phyloP scores from a whole-genome alignment of 2,329 filamentous ascomycete species.

The Orbilia brochopaga region DNA sequence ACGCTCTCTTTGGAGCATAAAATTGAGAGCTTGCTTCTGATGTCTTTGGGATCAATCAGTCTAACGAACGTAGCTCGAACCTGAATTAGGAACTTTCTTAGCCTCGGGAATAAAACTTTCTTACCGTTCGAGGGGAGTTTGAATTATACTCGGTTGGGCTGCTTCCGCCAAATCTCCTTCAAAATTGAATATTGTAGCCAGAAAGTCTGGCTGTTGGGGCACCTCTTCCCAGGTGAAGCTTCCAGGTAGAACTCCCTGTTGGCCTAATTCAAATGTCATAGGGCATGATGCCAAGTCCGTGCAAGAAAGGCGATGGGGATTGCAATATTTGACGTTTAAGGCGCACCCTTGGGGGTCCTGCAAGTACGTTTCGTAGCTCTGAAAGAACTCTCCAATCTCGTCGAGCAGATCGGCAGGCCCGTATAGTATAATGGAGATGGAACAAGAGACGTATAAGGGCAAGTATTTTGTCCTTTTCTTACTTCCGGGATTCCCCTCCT shows the following conservation, averaged over 20 bases:
- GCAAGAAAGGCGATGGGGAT: conserved; percentile 57
- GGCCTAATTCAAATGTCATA: conserved; percentile 42
- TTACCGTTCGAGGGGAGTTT: conserved; percentile 54
- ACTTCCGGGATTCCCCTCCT: background rate
- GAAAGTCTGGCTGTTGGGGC: conserved; percentile 49
- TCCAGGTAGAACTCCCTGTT: background rate
- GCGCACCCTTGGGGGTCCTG: conserved; percentile 57
- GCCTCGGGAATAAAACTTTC: too few relatives aligned
- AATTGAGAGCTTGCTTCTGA: conserved; percentile 60
- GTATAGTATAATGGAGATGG: conserved; percentile 56
- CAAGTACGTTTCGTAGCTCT: conserved; percentile 56
- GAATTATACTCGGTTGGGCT: conserved; percentile 55
- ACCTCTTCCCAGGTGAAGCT: conserved; percentile 28
- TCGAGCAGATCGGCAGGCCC: conserved; percentile 55
- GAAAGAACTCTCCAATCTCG: conserved; percentile 56
- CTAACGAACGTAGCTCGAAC: background rate
- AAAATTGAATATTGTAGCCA: conserved; percentile 54
- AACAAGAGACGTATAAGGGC: background rate
- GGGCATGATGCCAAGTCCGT: conserved; percentile 25
- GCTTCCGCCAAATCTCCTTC: conserved; percentile 54
- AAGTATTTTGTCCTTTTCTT: background rate
- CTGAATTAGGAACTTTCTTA: background rate
- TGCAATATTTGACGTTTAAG: conserved; percentile 56
- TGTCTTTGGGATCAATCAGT: conserved; percentile 56
- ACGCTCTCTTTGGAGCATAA: conserved; percentile 59